A percentile compares a stretch with the other conserved stretches of the same genome.
phyloP scores from a whole-genome alignment of 257 asterid genomes.

The Echites panduratus region DNA sequence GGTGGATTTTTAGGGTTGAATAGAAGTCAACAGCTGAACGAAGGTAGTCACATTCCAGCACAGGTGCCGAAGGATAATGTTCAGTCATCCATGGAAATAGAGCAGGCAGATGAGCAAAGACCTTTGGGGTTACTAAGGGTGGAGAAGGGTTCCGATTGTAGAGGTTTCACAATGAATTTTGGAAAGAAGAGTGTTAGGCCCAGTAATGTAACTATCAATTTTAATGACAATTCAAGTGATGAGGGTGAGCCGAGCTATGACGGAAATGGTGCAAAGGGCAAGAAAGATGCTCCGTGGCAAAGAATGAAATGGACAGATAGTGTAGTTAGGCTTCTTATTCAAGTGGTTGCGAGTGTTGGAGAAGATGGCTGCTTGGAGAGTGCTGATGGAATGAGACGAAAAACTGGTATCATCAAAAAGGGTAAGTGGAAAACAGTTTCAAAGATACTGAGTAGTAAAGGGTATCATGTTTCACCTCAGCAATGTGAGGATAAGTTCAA shows the following conservation, averaged over 20 bases:
- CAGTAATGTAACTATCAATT: conserved; percentile 9
- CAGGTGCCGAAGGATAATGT: conserved; percentile 5
- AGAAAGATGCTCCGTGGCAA: conserved; percentile 47
- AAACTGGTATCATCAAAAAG: conserved; percentile 34
- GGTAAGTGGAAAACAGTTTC: conserved; percentile 64
- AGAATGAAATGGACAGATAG: conserved; percentile 61
- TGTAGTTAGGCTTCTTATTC: conserved; percentile 45
- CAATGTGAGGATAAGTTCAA: conserved; percentile 62
- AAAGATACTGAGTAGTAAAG: conserved; percentile 44
- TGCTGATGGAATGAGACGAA: conserved; percentile 30
- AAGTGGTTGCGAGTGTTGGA: conserved; percentile 46
- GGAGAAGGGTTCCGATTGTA: conserved; percentile 7
- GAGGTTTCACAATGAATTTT: conserved; percentile 20
- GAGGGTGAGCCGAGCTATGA: conserved; percentile 34
- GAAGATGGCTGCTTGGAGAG: conserved; percentile 41
- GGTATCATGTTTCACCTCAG: conserved; percentile 53
- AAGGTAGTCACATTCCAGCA: conserved; percentile 14
- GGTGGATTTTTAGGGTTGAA: conserved; percentile 20
- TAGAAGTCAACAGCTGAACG: conserved; percentile 21
- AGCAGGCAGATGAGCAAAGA: conserved; percentile 14
- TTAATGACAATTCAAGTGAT: conserved; percentile 22
- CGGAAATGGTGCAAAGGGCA: conserved; percentile 26
- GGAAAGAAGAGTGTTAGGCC: conserved; percentile 17
- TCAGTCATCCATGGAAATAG: conserved; percentile 14
- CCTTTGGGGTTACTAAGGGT: conserved; percentile 15